A percentile compares a stretch with the other conserved stretches of the same genome.
phyloP scores from a whole-genome alignment of 148 eudicot genomes.

The Heliamphora exappendiculata region DNA sequence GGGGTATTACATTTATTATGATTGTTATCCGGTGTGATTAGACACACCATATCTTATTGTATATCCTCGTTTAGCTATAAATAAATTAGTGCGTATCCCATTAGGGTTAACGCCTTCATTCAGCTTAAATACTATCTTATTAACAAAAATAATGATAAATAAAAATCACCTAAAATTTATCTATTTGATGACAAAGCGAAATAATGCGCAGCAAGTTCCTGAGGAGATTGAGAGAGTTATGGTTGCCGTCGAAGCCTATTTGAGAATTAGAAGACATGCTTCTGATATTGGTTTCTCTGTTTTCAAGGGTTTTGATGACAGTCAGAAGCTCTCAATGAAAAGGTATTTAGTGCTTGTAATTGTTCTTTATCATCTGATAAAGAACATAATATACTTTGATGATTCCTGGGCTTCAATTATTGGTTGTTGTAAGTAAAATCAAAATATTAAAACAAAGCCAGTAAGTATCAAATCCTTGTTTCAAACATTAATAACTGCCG shows the following conservation, averaged over 20 bases:
- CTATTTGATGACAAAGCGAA: constrained; percentile 16
- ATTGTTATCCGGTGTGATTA: no score
- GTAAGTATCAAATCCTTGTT: not conserved
- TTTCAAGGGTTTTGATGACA: constrained; percentile 44
- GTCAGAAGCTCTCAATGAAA: constrained; percentile 38
- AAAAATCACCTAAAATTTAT: not conserved
- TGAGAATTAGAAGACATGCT: constrained; percentile 68
- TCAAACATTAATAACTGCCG: not conserved
- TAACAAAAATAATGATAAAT: not conserved
- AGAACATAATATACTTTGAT: no score
- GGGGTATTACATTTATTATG: no score
- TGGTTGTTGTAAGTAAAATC: no score
- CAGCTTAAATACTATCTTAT: no score
- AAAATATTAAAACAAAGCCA: no score
- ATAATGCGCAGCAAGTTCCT: constrained; percentile 82
- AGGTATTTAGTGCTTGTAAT: constrained; percentile 36
- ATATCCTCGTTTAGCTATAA: no score
- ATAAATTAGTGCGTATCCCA: no score
- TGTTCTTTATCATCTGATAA: not conserved
- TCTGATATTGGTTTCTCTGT: constrained; percentile 68
- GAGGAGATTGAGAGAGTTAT: constrained; percentile 89
- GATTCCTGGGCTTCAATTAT: no score
- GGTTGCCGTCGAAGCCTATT: constrained; percentile 82
- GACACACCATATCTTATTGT: no score
- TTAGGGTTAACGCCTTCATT: no score